Evolutionary conservation across 345 rosid species (phyloP), one percentile per base, ranked within the genome.

Genomic region (Heritiera littoralis): DNA sequence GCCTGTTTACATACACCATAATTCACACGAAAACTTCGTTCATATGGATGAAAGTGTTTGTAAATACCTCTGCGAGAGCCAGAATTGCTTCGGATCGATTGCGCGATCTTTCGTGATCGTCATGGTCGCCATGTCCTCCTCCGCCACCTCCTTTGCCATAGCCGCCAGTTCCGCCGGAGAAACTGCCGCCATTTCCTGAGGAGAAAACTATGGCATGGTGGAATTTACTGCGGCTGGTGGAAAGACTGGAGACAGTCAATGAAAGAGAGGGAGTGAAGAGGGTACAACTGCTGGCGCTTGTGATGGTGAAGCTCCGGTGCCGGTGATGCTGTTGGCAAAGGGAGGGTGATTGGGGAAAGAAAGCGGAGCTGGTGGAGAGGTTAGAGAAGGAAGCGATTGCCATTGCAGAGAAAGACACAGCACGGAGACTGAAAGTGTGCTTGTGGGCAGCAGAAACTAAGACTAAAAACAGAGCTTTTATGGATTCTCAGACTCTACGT

Each of bases 21-120:
- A 73, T 43, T 23, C 72, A 51, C 65, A 61, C 7, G 32, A 15
- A 32, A 60, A 54, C 15, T 46, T 11, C 46, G 17, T 9, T 23
- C 11, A 66, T 66, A 38, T 40, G 3, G 20, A 66, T 43, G 40
- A 2, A 46, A 7, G 66, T 23, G 9, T 9, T 5, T 7, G 4
- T 30, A 3, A 30, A 3, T 79, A 88, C 91, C 89, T 84, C 88
- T 11, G 87, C 86, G 56, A 89, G 78, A 12, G 87, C 89, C 18
- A 89, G 82, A 43, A 85, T 68, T 38, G 90, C 87, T 59, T 89
- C 94, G 0, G 80, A 60, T 48, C 84, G 71, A 80, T 90, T 86
- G 65, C 85, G 89, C 59, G 79, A 81, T 54, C 71, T 77, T 11
- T 82, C 87, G 48, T 81, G 88, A 46, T 77, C 87, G 2, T 64